Conservation (phyloP, 345 rosid species). For the Brassica cretica region DNA sequence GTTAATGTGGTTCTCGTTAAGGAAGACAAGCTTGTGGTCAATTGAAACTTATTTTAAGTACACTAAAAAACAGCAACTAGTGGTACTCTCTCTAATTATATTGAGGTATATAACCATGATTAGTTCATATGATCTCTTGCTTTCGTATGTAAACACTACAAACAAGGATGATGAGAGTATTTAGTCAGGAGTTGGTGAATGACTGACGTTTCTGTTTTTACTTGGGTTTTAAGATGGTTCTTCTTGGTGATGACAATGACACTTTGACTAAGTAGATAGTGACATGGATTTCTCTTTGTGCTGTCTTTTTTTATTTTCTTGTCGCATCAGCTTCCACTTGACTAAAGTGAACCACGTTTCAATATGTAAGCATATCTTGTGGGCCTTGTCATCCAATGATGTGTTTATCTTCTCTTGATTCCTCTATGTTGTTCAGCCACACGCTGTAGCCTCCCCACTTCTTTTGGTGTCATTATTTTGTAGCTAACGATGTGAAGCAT, state of each 20-base stretch:
- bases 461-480: slow-evolving; percentile 21
- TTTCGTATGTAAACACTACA: slow-evolving; percentile 31
- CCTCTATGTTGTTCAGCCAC: slow-evolving; percentile 26
- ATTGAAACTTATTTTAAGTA: slow-evolving; percentile 1
- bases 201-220: slow-evolving; percentile 25
- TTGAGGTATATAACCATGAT: slow-evolving; percentile 25
- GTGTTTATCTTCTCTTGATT: slow-evolving; percentile 15
- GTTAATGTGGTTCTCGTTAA: slow-evolving; percentile 22
- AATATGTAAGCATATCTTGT: slow-evolving; percentile 39
- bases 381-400: slow-evolving; percentile 39
- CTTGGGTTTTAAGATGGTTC: slow-evolving; percentile 35
- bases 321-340: slow-evolving; percentile 46
- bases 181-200: slow-evolving; percentile 24
- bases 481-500: slow-evolving; percentile 32
- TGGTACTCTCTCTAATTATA: slow-evolving; percentile 15
- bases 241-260: slow-evolving; percentile 47
- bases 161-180: slow-evolving; percentile 18
- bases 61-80: slow-evolving; percentile 9
- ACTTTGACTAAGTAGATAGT: slow-evolving; percentile 42
- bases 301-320: slow-evolving; percentile 24
- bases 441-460: slow-evolving; percentile 29
- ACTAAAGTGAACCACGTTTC: slow-evolving; percentile 40
- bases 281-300: slow-evolving; percentile 46
- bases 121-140: slow-evolving; percentile 37
- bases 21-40: not conserved